Evolutionary conservation across 352 stramenopile species (phyloP), one percentile per base, ranked within the genome.

Genomic region (Pseudoperonospora humuli): DNA sequence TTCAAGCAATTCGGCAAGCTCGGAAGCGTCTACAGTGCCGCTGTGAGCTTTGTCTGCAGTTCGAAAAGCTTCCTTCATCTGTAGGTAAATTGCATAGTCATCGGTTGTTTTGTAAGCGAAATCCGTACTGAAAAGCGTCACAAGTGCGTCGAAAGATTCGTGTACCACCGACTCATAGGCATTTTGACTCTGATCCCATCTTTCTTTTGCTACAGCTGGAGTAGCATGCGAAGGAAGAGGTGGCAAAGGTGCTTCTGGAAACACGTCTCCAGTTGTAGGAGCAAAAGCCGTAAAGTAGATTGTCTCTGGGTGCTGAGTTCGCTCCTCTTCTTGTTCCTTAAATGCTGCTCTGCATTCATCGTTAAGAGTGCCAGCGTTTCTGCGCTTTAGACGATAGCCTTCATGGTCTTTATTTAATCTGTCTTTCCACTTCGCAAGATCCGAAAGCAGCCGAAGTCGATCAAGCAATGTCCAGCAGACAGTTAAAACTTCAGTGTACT

Each of bases 31-130:
- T 3, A 90, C 73, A 23, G 75, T 71, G 0, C 75, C 75, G 26
- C 61, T 65, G n/a, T 62, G 67, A 35, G 87, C 57, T 28, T 70
- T 70, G 33, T 86, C 75, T 0, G 75, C 72, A 11, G 80, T 48
- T 3, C 75, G 70, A 40, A 87, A 87, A 3, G 75, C 75, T 27
- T 87, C 72, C 36, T 84, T 84, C 72, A 87, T 84, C 25, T 87
- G 72, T 65, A 87, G 57, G 26, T 84, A 87, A 29, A 85, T 67
- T 3, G 75, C 67, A 23, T 70, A 78, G 31, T 87, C 64, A 15
- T 81, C 70, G 2, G 59, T n/a, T n/a, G n/a, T n/a, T n/a, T n/a
- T n/a, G n/a, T n/a, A n/a, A n/a, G n/a, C n/a, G n/a, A n/a, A n/a
- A n/a, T n/a, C n/a, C n/a, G n/a, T n/a, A n/a, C n/a, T n/a, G n/a